phyloP scores from a whole-genome alignment of 2,329 filamentous ascomycete species.

The Chrysoporthe puriensis region DNA sequence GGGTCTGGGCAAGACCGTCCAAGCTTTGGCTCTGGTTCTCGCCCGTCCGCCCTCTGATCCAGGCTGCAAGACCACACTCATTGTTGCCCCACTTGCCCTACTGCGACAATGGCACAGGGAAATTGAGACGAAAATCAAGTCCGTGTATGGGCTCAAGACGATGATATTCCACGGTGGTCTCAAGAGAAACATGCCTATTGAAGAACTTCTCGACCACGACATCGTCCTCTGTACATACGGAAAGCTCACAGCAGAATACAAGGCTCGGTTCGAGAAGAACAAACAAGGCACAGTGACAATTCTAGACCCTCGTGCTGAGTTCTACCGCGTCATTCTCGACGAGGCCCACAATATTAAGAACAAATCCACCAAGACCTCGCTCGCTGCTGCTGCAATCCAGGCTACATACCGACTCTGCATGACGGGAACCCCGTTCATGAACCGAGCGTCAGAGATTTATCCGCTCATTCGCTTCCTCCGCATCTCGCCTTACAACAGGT shows the following conservation, averaged over 20 bases:
- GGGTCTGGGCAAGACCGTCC: constrained; percentile 88
- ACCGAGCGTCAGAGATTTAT: constrained; percentile 19
- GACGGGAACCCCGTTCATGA: constrained; percentile 28
- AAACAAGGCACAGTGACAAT: constrained; percentile 34
- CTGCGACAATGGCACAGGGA: constrained; percentile 91
- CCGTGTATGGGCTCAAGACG: constrained; percentile 34
- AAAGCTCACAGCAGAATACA: constrained; percentile 20
- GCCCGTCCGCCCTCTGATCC: constrained; percentile 42
- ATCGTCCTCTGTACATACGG: constrained; percentile 25
- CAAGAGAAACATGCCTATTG: constrained; percentile 20
- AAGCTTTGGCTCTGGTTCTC: constrained; percentile 79
- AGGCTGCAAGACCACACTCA: constrained; percentile 67
- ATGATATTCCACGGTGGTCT: constrained; percentile 34
- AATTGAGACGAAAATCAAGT: constrained; percentile 54
- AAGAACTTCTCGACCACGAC: constrained; percentile 17
- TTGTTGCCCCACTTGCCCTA: constrained; percentile 82
- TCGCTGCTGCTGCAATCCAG: constrained; percentile 11
- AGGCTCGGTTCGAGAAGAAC: neutral
- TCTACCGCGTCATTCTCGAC: constrained; percentile 25
- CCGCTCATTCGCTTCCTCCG: constrained; percentile 41
- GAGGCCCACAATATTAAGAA: constrained; percentile 28
- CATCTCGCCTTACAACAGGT: constrained; percentile 28
- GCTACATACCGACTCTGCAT: constrained; percentile 22
- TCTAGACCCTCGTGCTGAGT: neutral
- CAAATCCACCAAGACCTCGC: constrained; percentile 13